Evolutionary conservation across 371 early-diverging fungal genomes (phyloP).

Genomic region (Mortierella sp.): DNA sequence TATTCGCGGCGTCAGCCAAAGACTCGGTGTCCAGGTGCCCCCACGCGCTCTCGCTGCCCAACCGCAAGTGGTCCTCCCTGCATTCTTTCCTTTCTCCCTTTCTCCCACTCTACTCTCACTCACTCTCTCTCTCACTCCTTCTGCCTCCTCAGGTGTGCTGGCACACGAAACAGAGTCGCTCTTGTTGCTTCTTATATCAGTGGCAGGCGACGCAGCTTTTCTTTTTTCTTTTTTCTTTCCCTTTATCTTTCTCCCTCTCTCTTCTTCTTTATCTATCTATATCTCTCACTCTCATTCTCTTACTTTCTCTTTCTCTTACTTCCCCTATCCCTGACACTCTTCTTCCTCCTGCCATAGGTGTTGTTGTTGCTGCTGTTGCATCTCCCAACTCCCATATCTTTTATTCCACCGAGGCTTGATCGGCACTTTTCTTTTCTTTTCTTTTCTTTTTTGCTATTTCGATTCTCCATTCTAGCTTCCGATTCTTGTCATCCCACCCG

Average conservation of each 20-base stretch:
- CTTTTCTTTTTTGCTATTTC: neutral
- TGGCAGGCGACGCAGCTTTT: neutral
- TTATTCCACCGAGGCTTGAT: no score
- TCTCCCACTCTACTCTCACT: neutral
- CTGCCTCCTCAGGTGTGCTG: neutral
- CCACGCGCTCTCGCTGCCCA: neutral
- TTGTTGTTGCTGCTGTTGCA: no score
- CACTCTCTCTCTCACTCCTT: neutral
- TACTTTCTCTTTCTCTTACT: conserved; percentile 11
- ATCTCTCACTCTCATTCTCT: neutral
- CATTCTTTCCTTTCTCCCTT: neutral
- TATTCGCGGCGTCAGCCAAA: neutral
- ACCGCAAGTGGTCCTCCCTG: neutral
- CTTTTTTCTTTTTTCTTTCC: neutral
- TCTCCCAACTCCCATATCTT: no score
- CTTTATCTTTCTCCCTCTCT: neutral
- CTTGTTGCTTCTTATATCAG: neutral
- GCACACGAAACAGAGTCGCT: neutral
- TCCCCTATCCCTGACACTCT: neutral
- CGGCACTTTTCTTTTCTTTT: no score
- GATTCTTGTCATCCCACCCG: neutral
- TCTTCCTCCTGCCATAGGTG: neutral
- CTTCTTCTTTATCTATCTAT: neutral
- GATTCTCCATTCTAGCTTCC: neutral
- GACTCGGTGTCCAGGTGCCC: neutral